Conservation (phyloP, 495 filamentous ascomycete genomes). For the Hamigera avellanea region DNA sequence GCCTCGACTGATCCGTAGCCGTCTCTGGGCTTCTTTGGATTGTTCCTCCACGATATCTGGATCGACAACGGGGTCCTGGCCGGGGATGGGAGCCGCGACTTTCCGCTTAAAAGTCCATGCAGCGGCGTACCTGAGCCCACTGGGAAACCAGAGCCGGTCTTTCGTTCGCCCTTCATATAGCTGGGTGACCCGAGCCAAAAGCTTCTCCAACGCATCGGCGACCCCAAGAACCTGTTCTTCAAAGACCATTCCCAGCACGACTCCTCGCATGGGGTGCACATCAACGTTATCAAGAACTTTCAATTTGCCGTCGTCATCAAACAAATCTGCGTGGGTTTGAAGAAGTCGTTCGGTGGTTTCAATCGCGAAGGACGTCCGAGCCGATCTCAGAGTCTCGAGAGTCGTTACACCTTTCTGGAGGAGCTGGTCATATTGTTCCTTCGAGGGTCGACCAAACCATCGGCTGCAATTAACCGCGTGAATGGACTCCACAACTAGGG, state of each 20-base stretch:
- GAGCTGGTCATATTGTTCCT: slow-evolving; percentile 9
- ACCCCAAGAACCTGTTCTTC: slow-evolving; percentile 19
- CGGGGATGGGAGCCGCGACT: slow-evolving; percentile 6
- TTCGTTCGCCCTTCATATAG: slow-evolving; percentile 15
- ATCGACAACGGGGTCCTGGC: slow-evolving; percentile 4
- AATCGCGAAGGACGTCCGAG: slow-evolving; percentile 10
- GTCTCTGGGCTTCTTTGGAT: slow-evolving; percentile 10
- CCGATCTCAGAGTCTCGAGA: slow-evolving; percentile 7
- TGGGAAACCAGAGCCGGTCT: slow-evolving; percentile 14
- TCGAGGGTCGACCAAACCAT: slow-evolving; percentile 14
- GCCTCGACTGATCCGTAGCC: slow-evolving; percentile 10
- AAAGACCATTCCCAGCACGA: slow-evolving; percentile 17
- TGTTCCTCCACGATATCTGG: slow-evolving; percentile 9
- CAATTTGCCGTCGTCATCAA: slow-evolving; percentile 13
- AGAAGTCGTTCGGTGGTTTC: slow-evolving; percentile 17
- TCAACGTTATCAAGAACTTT: slow-evolving; percentile 6
- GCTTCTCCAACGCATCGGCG: slow-evolving; percentile 10
- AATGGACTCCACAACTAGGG: slow-evolving; percentile 9
- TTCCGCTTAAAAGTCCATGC: slow-evolving; percentile 9
- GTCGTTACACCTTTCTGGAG: slow-evolving; percentile 5
- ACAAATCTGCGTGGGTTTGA: slow-evolving; percentile 13
- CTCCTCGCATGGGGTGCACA: slow-evolving; percentile 8
- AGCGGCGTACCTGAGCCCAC: slow-evolving; percentile 8
- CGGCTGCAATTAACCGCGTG: slow-evolving; percentile 14
- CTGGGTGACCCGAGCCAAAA: slow-evolving; percentile 9